Evolutionary conservation across 176 grass and related monocot species (phyloP), one percentile per base, ranked within the genome.

Genomic region (Dendrocalamus sinicus): DNA sequence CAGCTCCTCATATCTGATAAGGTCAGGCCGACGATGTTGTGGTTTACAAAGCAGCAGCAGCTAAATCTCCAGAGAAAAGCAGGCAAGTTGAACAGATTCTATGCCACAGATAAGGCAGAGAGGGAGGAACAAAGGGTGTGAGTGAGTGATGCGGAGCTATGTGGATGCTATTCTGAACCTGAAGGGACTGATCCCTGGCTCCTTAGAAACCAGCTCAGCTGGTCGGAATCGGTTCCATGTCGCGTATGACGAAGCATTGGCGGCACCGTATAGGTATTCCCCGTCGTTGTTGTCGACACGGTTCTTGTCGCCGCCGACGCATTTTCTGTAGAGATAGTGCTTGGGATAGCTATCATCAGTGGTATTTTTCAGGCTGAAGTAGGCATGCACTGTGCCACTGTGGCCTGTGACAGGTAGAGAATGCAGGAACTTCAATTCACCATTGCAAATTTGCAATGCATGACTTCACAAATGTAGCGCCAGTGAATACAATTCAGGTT

Each of bases 101-200:
- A 7, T 63, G 70, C 44, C 62, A 12, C 76, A 78, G 75, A 91
- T 88, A 84, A 91, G 76, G 76, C 19, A 50, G 24, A 70, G 67
- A 28, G 50, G 52, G 15, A 30, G 16, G 62, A 66, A 64, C 12
- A 62, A 62, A 62, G 4, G 59, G 71, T 50, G 70, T 26, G 70
- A 74, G 67, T 80, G 62, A 67, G 37, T 28, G 85, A 68, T 82
- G 85, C 59, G 48, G 61, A 63, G 77, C 71, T 60, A 22, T n/a
- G n/a, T 26, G 10, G 59, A 62, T 88, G 80, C 85, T 87, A 87
- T 91, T 80, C 89, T 87, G 80, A 84, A 80, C 70, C 85, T 80
- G 81, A 69, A 53, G 43, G 69, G 61, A 80, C 72, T 70, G 85
- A 80, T 84, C 85, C 75, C 75, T 67, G 61, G 52, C 84, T 87